phyloP scores from a whole-genome alignment of 495 filamentous ascomycete species.

The Hypoxylon crocopeplum region DNA sequence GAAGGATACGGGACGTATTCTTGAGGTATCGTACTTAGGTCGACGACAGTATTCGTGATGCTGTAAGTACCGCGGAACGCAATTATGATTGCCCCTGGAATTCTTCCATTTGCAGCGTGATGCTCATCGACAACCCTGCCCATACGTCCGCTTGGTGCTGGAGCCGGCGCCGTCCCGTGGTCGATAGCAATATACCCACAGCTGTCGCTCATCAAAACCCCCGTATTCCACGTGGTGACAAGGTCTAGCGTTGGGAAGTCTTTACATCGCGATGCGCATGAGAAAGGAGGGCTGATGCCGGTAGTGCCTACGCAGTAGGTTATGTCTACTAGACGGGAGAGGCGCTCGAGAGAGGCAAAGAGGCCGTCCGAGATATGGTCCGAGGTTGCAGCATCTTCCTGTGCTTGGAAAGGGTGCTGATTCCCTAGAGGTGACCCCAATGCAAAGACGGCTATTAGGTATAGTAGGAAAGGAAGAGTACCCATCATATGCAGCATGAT shows the following conservation, averaged over 20 bases:
- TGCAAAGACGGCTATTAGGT: conserved; percentile 5
- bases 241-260: conserved; percentile 84
- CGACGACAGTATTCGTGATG: conserved; percentile 84
- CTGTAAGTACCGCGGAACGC: conserved; percentile 96
- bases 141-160: conserved; percentile 43
- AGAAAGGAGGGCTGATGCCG: conserved; percentile 81
- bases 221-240: conserved; percentile 87
- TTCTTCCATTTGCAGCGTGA: background rate
- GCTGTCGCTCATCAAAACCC: conserved; percentile 83
- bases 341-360: conserved; percentile 83
- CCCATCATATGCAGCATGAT: conserved; percentile 17
- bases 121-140: background rate
- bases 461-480: conserved; percentile 13
- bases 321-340: conserved; percentile 89
- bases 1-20: conserved; percentile 86
- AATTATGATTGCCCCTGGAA: conserved; percentile 68
- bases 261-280: conserved; percentile 80
- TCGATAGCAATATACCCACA: conserved; percentile 94
- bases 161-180: conserved; percentile 59
- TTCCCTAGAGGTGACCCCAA: conserved; percentile 15
- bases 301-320: conserved; percentile 89
- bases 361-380: conserved; percentile 65
- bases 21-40: conserved; percentile 87
- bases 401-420: conserved; percentile 24
- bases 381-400: conserved; percentile 16